phyloP scores from a whole-genome alignment of 805 yeast genomes.

The Hanseniaspora nectarophila region DNA sequence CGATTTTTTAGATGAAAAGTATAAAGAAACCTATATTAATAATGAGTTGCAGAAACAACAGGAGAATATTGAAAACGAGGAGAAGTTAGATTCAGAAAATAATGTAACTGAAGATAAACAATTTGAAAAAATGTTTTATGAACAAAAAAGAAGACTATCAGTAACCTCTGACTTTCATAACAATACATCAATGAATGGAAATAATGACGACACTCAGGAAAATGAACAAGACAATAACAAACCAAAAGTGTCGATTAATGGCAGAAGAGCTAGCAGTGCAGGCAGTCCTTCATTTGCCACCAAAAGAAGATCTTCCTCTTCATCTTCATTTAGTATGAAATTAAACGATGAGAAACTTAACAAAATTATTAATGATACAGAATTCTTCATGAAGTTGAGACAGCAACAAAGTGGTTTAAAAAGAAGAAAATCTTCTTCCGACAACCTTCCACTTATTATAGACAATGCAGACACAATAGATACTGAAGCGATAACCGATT shows the following conservation, averaged over 20 bases:
- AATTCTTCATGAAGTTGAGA: conserved; percentile 3
- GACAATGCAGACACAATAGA: neutral
- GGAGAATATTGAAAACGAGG: conserved; percentile 15
- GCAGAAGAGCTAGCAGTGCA: conserved; percentile 14
- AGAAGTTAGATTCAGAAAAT: conserved; percentile 8
- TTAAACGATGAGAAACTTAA: conserved; percentile 29
- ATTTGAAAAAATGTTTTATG: conserved; percentile 25
- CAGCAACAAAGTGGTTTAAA: conserved; percentile 1
- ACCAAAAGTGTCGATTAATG: conserved; percentile 8
- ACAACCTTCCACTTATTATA: no score
- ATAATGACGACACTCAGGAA: neutral
- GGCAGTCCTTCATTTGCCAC: neutral
- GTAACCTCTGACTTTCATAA: conserved; percentile 23
- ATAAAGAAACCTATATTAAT: conserved; percentile 27
- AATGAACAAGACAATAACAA: neutral
- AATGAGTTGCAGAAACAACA: conserved; percentile 22
- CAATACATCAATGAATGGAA: conserved; percentile 17
- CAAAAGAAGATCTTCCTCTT: conserved; percentile 6
- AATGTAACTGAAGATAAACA: conserved; percentile 13
- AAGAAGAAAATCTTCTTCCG: conserved; percentile 1
- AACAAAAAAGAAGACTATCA: conserved; percentile 33
- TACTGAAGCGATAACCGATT: neutral
- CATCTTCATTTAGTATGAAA: conserved; percentile 17
- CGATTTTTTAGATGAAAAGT: conserved; percentile 31
- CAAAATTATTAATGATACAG: conserved; percentile 22